Evolutionary conservation across 306 rosid genomes (phyloP), one percentile per base, ranked within the genome.

Genomic region (Fragaria nilgerrensis): DNA sequence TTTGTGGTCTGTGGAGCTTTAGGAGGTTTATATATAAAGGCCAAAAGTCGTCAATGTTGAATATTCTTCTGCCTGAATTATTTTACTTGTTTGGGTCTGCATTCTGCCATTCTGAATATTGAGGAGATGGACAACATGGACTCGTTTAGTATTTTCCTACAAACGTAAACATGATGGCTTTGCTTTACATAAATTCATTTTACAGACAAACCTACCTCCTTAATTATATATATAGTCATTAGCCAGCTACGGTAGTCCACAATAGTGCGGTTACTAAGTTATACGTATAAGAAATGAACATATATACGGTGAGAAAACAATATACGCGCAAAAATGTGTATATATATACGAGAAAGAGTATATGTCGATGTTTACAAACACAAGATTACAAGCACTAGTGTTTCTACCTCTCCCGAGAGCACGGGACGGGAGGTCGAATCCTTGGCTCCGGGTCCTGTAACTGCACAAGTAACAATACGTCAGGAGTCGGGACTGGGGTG

Each of bases 21-120:
- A 36, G 36, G 23, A 9, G 27, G 29, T 9, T 34, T 65, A 15
- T 43, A 43, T 61, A 64, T 34, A 36, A 3, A 64, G 70, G 70
- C 70, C 70, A 64, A 64, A 34, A 65, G 70, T 65, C 23, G 70
- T 17, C 70, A 65, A 36, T 65, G 70, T 34, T 65, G 70, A 65
- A 65, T 64, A 17, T 34, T 36, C 45, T 29, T 29, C 34, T 1
- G 4, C 14, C 9, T 64, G 1, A 0, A 34, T 64, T 6, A 34
- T 64, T 64, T 23, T 23, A 9, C 3, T 23, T 8, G 11, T n/a
- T n/a, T 27, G 39, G 13, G 45, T 34, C n/a, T 16, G 4, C 41
- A 8, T 59, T 20, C 27, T 20, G 12, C 27, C 61, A 13, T 62
- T 41, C 27, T 61, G 39, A 25, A 61, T 61, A 4, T 11, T 23